phyloP scores from a whole-genome alignment of 1,139 yeast species.

The Schizosaccharomyces versatilis region DNA sequence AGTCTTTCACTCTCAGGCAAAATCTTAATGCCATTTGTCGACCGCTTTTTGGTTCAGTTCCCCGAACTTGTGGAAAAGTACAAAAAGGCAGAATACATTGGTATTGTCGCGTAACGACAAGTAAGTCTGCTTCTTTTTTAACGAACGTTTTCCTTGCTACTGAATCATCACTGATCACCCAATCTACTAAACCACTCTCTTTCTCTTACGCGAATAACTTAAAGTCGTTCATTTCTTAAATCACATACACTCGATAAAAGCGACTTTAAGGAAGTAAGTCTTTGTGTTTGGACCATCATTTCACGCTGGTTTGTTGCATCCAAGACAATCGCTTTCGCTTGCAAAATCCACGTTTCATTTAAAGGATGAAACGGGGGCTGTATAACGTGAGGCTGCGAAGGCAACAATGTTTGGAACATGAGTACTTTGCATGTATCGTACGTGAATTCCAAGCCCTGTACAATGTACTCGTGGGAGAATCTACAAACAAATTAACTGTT shows the following conservation, averaged over 20 bases:
- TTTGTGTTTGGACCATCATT: constrained; percentile 4
- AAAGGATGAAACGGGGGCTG: not conserved
- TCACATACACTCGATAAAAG: not conserved
- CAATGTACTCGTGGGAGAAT: not conserved
- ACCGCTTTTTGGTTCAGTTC: constrained; percentile 83
- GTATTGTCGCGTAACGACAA: constrained; percentile 35
- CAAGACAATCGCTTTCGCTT: not conserved
- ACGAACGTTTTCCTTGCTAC: too few species aligned
- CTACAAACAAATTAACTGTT: not conserved
- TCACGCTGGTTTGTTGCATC: not conserved
- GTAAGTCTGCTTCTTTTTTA: too few species aligned
- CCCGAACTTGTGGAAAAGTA: constrained; percentile 32
- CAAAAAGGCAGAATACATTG: constrained; percentile 51
- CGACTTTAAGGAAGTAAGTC: not conserved
- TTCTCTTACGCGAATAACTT: too few species aligned
- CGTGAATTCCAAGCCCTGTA: not conserved
- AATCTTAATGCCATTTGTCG: constrained; percentile 34
- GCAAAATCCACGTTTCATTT: not conserved
- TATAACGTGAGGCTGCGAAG: not conserved
- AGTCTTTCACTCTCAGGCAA: constrained; percentile 56
- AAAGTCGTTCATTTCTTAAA: not conserved
- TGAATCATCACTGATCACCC: too few species aligned
- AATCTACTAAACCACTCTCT: too few species aligned
- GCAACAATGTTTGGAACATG: not conserved
- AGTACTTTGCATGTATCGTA: not conserved